Evolutionary conservation across 164 flowering plant species (phyloP), one percentile per base, ranked within the genome.

Genomic region (Tetracentron sinense): DNA sequence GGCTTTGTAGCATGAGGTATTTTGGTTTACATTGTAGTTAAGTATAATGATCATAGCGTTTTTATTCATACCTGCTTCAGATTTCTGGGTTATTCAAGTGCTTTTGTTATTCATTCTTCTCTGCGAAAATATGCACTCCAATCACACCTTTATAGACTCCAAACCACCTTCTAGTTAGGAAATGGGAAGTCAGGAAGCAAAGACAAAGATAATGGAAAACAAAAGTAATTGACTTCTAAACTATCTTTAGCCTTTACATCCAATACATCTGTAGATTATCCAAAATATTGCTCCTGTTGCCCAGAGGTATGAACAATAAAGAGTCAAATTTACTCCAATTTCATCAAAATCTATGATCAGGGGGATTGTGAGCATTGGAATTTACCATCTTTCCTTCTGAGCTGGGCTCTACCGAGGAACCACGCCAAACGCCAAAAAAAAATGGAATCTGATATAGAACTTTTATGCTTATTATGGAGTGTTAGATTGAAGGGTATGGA

Each of bases 21-120:
- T 44, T 49, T 56, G 63, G 15, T 33, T 56, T 27, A 56, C 56
- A 12, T 20, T 28, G 50, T 15, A 54, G n/a, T 31, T n/a, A 19
- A 25, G 26, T 54, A 6, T 11, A 22, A 42, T 63, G 10, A 29
- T 6, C 46, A 28, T 55, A 42, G 20, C 1, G 2, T 47, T 20
- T 46, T n/a, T 56, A 6, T n/a, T 15, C 16, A 35, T 25, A 15
- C n/a, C 10, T 16, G 15, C 50, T 6, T 22, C 44, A 38, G 2
- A 10, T 20, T 14, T 30, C 28, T 19, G 19, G 42, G 56, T 64
- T 29, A 42, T 3, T 47, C 6, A 12, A 20, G 42, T 30, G 29
- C 28, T 63, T 42, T 29, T n/a, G 42, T 33, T 35, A n/a, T n/a
- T n/a, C n/a, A n/a, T n/a, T n/a, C n/a, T 21, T 63, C 23, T 44